Evolutionary conservation across 768 basidiomycete species (phyloP), one percentile per base, ranked within the genome.

Genomic region (Sporobolomyces phaffii): DNA sequence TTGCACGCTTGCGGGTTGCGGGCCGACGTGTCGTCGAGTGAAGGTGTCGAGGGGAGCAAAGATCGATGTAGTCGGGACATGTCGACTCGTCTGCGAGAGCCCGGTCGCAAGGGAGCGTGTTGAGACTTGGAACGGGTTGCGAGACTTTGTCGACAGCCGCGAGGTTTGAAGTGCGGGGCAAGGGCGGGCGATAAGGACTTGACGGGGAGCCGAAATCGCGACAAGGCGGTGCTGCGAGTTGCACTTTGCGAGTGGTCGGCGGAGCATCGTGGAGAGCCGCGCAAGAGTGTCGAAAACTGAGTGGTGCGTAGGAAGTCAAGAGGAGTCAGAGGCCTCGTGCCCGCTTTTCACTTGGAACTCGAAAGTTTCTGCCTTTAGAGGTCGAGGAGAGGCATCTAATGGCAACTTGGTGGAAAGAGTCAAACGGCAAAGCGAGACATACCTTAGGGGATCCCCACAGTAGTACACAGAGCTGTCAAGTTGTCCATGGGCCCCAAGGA

Each of bases 11-110:
- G 79, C 78, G 64, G 85, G 84, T 75, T 92, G 87, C 18, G 94
- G 94, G 18, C 94, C 96, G 73, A 98, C 86, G 78, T 99, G 94
- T 36, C 94, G 85, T 73, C 89, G 85, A 49, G 86, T 77, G 80
- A 98, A 97, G 38, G 86, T 88, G 80, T 99, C 94, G 70, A 96
- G 81, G 3, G 92, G 85, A 17, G 86, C 83, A 77, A 94, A 91
- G 70, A 93, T 81, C 34, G 86, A 76, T 13, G 73, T 43, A 6
- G 60, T 17, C 22, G 70, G 70, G 36, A 67, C 59, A 36, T 59
- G 47, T 1, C 20, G 11, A 18, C 38, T n/a, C 18, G 31, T 29
- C 47, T 66, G 70, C 24, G 62, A 56, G n/a, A 71, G 48, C 1
- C 60, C 63, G 22, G 68, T 63, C 1, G 67, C 62, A 44, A 69